phyloP scores from a whole-genome alignment of 192 early-diverging fungal genomes.

The Mortierella hygrophila region DNA sequence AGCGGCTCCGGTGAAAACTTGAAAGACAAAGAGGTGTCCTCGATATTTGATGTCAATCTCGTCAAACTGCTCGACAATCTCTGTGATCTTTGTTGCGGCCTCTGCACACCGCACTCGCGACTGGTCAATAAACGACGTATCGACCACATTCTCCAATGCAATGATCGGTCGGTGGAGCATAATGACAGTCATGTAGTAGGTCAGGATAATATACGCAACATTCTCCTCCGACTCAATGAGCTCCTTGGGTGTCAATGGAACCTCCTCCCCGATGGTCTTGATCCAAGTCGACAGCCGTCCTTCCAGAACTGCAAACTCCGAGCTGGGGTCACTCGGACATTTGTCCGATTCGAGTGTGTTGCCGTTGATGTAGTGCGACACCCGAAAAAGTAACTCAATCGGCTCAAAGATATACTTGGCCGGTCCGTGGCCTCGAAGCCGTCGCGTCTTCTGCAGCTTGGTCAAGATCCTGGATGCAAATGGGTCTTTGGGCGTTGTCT shows the following conservation, averaged over 20 bases:
- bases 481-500: background rate
- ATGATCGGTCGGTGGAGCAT: constrained; percentile 13
- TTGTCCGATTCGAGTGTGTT: background rate
- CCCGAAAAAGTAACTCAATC: background rate
- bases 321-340: constrained; percentile 8
- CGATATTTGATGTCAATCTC: constrained; percentile 6
- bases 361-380: constrained; percentile 11
- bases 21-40: constrained; percentile 4
- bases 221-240: background rate
- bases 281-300: background rate
- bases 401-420: background rate
- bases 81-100: constrained; percentile 6
- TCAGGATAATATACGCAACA: background rate
- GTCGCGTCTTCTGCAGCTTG: background rate
- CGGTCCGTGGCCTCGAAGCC: background rate
- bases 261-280: background rate
- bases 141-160: constrained; percentile 3
- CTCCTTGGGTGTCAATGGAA: background rate
- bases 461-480: background rate
- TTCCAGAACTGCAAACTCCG: constrained; percentile 9
- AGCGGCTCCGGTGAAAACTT: background rate
- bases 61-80: constrained; percentile 6
- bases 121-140: background rate
- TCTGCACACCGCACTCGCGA: background rate
- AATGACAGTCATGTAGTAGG: constrained; percentile 13